Percentiles rank a stretch among this genome's conserved stretches.
phyloP scores from a whole-genome alignment of 768 basidiomycete genomes.

The Jaapia argillacea region DNA sequence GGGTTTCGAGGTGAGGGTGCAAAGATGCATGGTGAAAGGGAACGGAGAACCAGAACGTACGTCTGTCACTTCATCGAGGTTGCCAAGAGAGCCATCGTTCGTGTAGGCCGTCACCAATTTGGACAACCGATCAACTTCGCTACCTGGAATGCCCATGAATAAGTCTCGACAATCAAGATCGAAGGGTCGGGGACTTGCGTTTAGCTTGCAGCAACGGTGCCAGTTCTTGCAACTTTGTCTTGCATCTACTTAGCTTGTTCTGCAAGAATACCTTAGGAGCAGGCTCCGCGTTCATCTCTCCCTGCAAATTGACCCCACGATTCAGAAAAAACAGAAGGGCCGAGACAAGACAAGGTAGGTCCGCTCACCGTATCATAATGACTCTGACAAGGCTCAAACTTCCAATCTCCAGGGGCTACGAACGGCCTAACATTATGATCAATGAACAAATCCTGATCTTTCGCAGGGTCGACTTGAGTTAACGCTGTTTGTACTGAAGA shows the following conservation, averaged over 20 bases:
- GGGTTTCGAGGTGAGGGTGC: constrained; percentile 1
- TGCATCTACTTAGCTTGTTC: constrained; percentile 57
- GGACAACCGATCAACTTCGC: constrained; percentile 42
- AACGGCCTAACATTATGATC: constrained; percentile 64
- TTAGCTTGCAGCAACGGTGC: constrained; percentile 46
- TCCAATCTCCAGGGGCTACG: constrained; percentile 52
- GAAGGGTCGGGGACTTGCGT: constrained; percentile 30
- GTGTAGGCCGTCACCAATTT: constrained; percentile 37
- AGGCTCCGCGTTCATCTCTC: constrained; percentile 52
- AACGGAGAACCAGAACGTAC: constrained; percentile 22
- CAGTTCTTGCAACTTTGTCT: constrained; percentile 55
- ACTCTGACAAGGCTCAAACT: constrained; percentile 62
- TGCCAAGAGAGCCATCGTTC: constrained; percentile 39
- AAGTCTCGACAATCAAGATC: constrained; percentile 1
- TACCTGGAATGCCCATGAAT: constrained; percentile 25
- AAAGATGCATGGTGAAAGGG: background rate
- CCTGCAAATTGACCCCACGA: constrained; percentile 22
- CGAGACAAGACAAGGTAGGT: background rate
- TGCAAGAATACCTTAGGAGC: constrained; percentile 73
- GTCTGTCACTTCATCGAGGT: constrained; percentile 47
- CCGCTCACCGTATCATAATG: constrained; percentile 67
- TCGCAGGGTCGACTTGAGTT: constrained; percentile 37
- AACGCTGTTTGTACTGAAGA: constrained; percentile 37
- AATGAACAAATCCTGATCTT: constrained; percentile 66
- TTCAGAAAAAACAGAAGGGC: background rate